phyloP scores from a whole-genome alignment of 2,329 filamentous ascomycete genomes.

The Leptographium lundbergii region DNA sequence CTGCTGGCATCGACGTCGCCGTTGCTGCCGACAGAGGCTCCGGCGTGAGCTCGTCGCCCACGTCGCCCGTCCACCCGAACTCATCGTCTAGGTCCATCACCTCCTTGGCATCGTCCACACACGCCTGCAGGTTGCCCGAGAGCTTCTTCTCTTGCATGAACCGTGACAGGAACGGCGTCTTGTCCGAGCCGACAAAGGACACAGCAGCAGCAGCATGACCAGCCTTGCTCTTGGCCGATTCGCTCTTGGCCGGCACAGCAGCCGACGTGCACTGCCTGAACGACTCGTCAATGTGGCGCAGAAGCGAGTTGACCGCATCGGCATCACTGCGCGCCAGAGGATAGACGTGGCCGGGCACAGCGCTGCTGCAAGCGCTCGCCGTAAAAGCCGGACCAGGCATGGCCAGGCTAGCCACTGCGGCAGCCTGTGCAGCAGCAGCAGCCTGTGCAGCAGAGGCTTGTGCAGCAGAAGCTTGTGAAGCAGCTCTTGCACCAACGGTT shows the following conservation, averaged over 20 bases:
- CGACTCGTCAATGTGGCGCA: constrained; percentile 40
- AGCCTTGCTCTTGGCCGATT: not conserved
- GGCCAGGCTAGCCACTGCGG: not conserved
- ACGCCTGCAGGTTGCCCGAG: constrained; percentile 42
- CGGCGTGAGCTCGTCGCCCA: constrained; percentile 39
- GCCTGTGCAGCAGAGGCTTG: not conserved
- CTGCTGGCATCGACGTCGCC: not conserved
- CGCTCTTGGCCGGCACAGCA: not conserved
- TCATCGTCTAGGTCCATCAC: constrained; percentile 33
- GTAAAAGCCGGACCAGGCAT: not conserved
- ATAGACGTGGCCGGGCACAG: constrained; percentile 43
- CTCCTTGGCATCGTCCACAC: constrained; percentile 47
- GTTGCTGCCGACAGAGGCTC: not conserved
- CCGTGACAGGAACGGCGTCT: constrained; percentile 55
- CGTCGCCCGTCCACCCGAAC: constrained; percentile 30
- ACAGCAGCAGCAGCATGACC: constrained; percentile 4
- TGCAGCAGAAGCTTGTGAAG: constrained; percentile 10
- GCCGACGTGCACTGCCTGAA: constrained; percentile 34
- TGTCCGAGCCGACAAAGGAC: constrained; percentile 38
- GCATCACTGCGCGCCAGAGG: constrained; percentile 47
- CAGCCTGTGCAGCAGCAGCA: not conserved
- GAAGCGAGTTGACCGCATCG: constrained; percentile 37
- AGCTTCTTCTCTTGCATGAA: constrained; percentile 51
- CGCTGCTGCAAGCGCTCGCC: constrained; percentile 4
- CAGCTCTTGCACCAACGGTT: not conserved